Evolutionary conservation across 2,329 filamentous ascomycete genomes (phyloP), one percentile per base, ranked within the genome.

Genomic region (Acephala macrosclerotiorum): DNA sequence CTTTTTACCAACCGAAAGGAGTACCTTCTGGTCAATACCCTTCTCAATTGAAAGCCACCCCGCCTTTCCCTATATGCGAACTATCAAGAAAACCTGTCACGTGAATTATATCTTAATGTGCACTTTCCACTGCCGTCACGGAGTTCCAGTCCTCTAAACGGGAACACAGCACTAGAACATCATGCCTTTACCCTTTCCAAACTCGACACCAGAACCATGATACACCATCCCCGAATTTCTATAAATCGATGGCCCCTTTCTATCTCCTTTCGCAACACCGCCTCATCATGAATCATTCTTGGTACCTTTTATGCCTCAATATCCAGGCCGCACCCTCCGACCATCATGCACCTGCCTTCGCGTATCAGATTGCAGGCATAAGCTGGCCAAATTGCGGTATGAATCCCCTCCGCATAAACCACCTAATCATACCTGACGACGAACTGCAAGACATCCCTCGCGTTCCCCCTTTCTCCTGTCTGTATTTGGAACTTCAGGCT

Each of bases 281-380:
- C 45, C 58, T 60, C 58, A 49, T 14, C 26, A 51, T 60, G 58
- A 38, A 51, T 42, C 26, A 36, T n/a, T 64, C 47, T 59, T 61
- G 12, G 22, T 9, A 3, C 36, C 22, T 14, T 7, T 36, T 18
- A 25, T 65, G 63, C 63, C 63, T 65, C 53, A 61, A 36, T 51
- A 29, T 33, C 45, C 36, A 61, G 63, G 63, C 63, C 9, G 29
- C n/a, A 22, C 16, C 5, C 14, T 25, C 11, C 20, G 63, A 61
- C 59, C 59, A 22, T 55, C 51, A 61, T 61, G 58, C 58, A n/a
- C 56, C 26, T 47, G 11, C 63, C 58, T 58, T 61, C 60, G 67
- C 58, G 65, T 67, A 65, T 67, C 65, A 65, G 66, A 61, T 64
- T 66, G 61, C 68, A 58, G 61, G 68, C 68, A 70, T 70, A 26